phyloP scores from a whole-genome alignment of 1,139 yeast genomes.

The Nakaseomyces kungkrabaensis region DNA sequence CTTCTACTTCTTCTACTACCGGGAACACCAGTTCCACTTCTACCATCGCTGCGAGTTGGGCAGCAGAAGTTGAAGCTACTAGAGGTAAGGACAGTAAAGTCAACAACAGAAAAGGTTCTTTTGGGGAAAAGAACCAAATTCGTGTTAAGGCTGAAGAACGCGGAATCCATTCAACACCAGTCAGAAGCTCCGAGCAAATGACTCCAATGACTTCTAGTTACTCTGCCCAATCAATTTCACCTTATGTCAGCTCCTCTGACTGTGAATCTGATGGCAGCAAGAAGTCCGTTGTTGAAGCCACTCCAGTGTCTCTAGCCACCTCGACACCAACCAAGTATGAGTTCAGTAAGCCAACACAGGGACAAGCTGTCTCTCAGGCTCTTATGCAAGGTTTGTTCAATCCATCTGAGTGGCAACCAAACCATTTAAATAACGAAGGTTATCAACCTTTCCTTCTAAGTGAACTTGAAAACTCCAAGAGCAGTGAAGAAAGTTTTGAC shows the following conservation, averaged over 20 bases:
- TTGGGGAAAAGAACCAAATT: background rate
- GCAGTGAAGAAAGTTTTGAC: conserved; percentile 1
- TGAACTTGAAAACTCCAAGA: background rate
- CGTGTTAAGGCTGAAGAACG: background rate
- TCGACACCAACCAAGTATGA: conserved; percentile 2
- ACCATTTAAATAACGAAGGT: background rate
- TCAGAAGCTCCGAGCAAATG: background rate
- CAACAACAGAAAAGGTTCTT: background rate
- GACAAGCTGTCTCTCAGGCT: conserved; percentile 1
- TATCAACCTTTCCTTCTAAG: background rate
- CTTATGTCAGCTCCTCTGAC: conserved; percentile 1
- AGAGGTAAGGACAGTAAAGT: background rate
- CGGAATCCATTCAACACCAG: background rate
- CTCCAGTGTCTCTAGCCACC: conserved; percentile 1
- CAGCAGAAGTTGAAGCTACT: conserved; percentile 1
- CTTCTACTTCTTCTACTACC: conserved; percentile 2
- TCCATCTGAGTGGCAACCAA: conserved; percentile 1
- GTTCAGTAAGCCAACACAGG: background rate
- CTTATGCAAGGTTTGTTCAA: conserved; percentile 3
- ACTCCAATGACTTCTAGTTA: conserved; percentile 2
- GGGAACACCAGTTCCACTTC: background rate
- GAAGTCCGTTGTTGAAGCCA: background rate
- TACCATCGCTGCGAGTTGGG: conserved; percentile 1
- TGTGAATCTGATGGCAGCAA: conserved; percentile 1
- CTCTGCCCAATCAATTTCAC: background rate